phyloP scores from a whole-genome alignment of 2,329 filamentous ascomycete species.

The Hymenoscyphus fructigenus region DNA sequence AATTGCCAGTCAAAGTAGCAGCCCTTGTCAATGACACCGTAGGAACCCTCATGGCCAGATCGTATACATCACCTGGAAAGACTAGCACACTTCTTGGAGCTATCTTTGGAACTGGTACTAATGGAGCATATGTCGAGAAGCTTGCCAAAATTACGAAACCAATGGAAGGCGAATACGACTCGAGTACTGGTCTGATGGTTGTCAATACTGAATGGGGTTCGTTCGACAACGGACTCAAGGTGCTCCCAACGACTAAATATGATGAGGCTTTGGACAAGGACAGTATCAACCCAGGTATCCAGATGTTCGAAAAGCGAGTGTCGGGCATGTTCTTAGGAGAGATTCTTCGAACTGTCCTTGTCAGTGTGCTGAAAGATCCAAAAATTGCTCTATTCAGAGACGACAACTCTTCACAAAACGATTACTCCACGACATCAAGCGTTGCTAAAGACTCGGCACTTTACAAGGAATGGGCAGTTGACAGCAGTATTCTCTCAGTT shows the following conservation, averaged over 20 bases:
- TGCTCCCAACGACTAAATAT: conserved; percentile 82
- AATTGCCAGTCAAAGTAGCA: conserved; percentile 88
- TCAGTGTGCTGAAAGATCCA: conserved; percentile 69
- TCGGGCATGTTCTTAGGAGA: conserved; percentile 98
- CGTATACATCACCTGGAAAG: conserved; percentile 89
- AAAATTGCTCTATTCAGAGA: conserved; percentile 72
- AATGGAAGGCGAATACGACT: conserved; percentile 69
- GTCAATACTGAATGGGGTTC: conserved; percentile 98
- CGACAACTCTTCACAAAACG: conserved; percentile 69
- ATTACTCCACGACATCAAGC: conserved; percentile 66
- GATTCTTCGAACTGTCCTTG: conserved; percentile 75
- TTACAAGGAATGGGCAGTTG: conserved; percentile 81
- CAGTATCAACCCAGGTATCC: conserved; percentile 87
- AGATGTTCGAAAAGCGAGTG: conserved; percentile 99
- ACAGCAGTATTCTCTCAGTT: conserved; percentile 85
- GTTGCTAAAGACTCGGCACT: conserved; percentile 66
- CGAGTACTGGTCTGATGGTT: conserved; percentile 87
- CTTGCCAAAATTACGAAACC: conserved; percentile 79
- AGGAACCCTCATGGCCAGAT: conserved; percentile 94
- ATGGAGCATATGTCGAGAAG: conserved; percentile 67
- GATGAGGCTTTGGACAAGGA: conserved; percentile 75
- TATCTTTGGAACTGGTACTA: conserved; percentile 60
- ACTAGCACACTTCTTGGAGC: conserved; percentile 86
- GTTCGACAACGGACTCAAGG: conserved; percentile 90
- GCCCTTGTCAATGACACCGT: conserved; percentile 97